Conservation (phyloP, 177 flowering plant genomes). For the Vitis hybrid region DNA sequence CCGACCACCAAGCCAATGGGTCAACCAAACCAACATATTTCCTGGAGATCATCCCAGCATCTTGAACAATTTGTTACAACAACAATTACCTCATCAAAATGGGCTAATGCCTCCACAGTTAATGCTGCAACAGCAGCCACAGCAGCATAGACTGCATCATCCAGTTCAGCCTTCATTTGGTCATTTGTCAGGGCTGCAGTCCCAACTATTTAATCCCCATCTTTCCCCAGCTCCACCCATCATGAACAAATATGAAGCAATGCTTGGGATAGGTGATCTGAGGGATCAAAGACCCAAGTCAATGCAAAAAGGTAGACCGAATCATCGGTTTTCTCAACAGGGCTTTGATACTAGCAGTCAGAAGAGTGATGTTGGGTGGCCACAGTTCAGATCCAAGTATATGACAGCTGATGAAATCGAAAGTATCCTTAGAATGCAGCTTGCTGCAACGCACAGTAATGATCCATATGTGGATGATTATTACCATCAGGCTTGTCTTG, state of each 20-base stretch:
- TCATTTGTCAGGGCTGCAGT: conserved; percentile 45
- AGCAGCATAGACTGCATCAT: conserved; percentile 48
- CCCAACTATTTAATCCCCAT: conserved; percentile 42
- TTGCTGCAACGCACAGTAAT: conserved; percentile 59
- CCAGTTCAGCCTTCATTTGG: conserved; percentile 42
- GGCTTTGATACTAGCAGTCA: conserved; percentile 40
- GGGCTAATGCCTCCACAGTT: conserved; percentile 44
- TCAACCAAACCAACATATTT: conserved; percentile 31
- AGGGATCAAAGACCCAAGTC: conserved; percentile 49
- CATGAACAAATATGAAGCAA: conserved; percentile 36
- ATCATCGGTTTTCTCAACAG: conserved; percentile 39
- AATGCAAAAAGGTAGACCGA: conserved; percentile 38
- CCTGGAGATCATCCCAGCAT: conserved; percentile 42
- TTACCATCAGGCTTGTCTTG: conserved; percentile 60
- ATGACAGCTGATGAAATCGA: conserved; percentile 60
- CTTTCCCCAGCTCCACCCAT: conserved; percentile 40
- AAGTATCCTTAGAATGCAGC: conserved; percentile 56
- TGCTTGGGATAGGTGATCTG: conserved; percentile 39
- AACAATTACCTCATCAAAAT: conserved; percentile 47
- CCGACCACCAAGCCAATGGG: conserved; percentile 44
- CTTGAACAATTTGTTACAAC: conserved; percentile 39
- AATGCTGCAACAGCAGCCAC: conserved; percentile 40
- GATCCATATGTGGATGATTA: conserved; percentile 66
- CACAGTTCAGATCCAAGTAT: conserved; percentile 49
- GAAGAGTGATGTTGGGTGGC: conserved; percentile 41